Conservation (phyloP, 805 yeast species). For the Pichia paraexigua region DNA sequence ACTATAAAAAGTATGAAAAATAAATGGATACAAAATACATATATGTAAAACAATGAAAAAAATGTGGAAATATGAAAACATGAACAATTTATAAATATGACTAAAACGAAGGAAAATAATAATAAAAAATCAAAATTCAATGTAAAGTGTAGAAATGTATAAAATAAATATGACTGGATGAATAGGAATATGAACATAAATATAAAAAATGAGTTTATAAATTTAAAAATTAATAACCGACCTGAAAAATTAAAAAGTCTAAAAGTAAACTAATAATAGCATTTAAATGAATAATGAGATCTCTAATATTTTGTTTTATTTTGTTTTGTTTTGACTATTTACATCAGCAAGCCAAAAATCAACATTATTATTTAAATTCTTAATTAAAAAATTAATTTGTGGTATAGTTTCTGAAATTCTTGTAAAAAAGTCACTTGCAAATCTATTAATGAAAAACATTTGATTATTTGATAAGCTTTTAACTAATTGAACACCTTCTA, state of each 20-base stretch:
- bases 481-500: constrained; percentile 37
- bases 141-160: too few species aligned
- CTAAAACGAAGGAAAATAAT: too few species aligned
- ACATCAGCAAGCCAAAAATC: constrained; percentile 41
- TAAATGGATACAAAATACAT: not conserved
- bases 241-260: not conserved
- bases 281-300: too few species aligned
- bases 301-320: too few species aligned
- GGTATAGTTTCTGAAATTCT: constrained; percentile 58
- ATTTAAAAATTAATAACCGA: not conserved
- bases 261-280: not conserved
- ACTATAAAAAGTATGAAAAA: not conserved
- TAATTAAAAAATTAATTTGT: constrained; percentile 47
- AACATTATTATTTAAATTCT: constrained; percentile 46
- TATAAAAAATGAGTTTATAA: too few species aligned
- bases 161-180: too few species aligned
- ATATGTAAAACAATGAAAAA: too few species aligned
- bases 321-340: not conserved
- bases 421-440: constrained; percentile 70
- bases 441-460: constrained; percentile 71
- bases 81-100: not conserved
- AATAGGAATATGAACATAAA: not conserved
- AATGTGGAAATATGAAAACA: not conserved
- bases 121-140: not conserved
- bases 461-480: constrained; percentile 63